Evolutionary conservation across 257 asterid species (phyloP).

Genomic region (Echites panduratus): DNA sequence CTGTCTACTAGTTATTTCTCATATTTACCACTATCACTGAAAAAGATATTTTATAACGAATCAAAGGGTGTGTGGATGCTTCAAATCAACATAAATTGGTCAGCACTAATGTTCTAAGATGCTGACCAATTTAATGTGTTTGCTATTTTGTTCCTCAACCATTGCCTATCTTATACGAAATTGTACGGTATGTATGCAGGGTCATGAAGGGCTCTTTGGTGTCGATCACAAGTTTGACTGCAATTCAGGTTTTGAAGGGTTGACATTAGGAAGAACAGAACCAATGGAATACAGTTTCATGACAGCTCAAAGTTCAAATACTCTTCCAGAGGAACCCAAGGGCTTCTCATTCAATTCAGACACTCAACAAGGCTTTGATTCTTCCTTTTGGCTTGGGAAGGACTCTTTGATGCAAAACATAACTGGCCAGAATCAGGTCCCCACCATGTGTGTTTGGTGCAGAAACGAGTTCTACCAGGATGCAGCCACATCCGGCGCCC

Average conservation of each 20-base stretch:
- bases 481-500: conserved; percentile 37
- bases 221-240: conserved; percentile 30
- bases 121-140: not conserved
- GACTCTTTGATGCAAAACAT: conserved; percentile 44
- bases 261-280: conserved; percentile 39
- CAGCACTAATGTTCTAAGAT: not conserved
- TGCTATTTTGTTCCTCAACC: conserved; percentile 2
- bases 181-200: conserved; percentile 36
- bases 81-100: not conserved
- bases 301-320: conserved; percentile 49
- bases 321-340: conserved; percentile 48
- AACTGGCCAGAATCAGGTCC: conserved; percentile 25
- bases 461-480: conserved; percentile 50
- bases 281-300: conserved; percentile 76
- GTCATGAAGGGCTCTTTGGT: conserved; percentile 31
- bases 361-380: conserved; percentile 40
- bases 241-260: conserved; percentile 27
- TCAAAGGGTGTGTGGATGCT: not conserved
- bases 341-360: conserved; percentile 32
- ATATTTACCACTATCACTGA: not conserved
- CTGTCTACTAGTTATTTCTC: no score
- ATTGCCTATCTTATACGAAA: not conserved
- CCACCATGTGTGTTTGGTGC: conserved; percentile 67
- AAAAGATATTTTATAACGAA: not conserved
- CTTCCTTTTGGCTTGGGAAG: conserved; percentile 66